Evolutionary conservation across 208 protist species (phyloP).

Genomic region (Trypanosoma mega): DNA sequence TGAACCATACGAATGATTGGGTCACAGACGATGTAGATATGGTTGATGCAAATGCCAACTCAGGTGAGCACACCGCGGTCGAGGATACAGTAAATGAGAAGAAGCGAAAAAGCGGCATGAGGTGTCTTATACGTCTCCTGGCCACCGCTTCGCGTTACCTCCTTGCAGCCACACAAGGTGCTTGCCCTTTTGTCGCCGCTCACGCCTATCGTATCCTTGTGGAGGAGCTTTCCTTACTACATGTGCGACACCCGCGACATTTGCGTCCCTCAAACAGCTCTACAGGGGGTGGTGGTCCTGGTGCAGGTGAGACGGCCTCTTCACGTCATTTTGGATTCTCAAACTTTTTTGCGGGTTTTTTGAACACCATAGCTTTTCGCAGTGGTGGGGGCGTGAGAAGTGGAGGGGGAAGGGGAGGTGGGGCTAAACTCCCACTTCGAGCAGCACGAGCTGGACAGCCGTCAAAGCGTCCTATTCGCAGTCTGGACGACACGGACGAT

Average conservation of each 20-base stretch:
- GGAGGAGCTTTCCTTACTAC: conserved; percentile 64
- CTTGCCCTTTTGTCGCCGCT: conserved; percentile 61
- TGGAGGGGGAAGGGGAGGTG: background rate
- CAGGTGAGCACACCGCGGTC: too few species aligned
- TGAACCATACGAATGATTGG: too few species aligned
- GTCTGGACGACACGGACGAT: too few species aligned
- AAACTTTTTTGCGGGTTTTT: conserved; percentile 21
- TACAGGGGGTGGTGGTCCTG: conserved; percentile 1
- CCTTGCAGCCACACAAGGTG: conserved; percentile 36
- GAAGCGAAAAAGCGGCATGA: background rate
- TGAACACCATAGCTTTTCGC: conserved; percentile 18
- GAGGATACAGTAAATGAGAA: too few species aligned
- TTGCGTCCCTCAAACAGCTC: background rate
- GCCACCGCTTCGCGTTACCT: background rate
- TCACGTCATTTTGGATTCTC: conserved; percentile 13
- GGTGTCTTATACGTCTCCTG: background rate
- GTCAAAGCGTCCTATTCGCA: too few species aligned
- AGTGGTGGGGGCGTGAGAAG: background rate
- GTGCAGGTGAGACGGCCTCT: background rate
- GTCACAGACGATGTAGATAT: too few species aligned
- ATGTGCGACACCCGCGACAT: conserved; percentile 20
- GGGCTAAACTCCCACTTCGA: too few species aligned
- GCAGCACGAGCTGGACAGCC: too few species aligned
- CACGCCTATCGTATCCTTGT: conserved; percentile 53
- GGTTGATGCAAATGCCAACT: too few species aligned